A percentile compares a stretch with the other conserved stretches of the same genome.
phyloP scores from a whole-genome alignment of 345 rosid genomes.

The Diplotaxis tenuifolia region DNA sequence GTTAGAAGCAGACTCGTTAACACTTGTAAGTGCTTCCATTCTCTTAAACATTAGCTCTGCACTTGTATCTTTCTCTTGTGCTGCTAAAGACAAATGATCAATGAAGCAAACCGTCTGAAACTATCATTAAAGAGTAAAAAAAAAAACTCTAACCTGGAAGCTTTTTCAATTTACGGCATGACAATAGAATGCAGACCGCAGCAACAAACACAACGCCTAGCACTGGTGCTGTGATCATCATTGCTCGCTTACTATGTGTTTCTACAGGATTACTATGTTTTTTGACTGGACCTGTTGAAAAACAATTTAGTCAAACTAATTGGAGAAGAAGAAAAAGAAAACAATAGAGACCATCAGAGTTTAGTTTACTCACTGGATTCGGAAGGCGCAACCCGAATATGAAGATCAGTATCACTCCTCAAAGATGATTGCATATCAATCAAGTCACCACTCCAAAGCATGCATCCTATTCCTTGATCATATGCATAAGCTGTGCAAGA shows the following conservation, averaged over 20 bases:
- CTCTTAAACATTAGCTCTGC: conserved; percentile 27
- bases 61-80: conserved; percentile 6
- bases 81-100: conserved; percentile 8
- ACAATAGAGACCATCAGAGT: neutral
- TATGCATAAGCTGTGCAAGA: conserved; percentile 54
- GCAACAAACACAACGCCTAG: conserved; percentile 1
- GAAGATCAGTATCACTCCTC: conserved; percentile 39
- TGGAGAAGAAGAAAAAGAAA: neutral
- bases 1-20: neutral
- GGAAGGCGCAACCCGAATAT: conserved; percentile 41
- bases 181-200: conserved; percentile 20
- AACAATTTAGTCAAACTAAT: neutral
- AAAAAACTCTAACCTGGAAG: conserved; percentile 19
- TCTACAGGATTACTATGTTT: neutral
- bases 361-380: conserved; percentile 37
- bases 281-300: neutral
- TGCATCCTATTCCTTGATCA: conserved; percentile 45
- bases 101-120: neutral
- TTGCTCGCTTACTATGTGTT: conserved; percentile 11
- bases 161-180: conserved; percentile 15
- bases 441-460: conserved; percentile 45
- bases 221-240: conserved; percentile 15
- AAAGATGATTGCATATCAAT: conserved; percentile 28
- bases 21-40: neutral
- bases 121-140: neutral